phyloP scores from a whole-genome alignment of 495 filamentous ascomycete species.

The Gamarada debralockiae region DNA sequence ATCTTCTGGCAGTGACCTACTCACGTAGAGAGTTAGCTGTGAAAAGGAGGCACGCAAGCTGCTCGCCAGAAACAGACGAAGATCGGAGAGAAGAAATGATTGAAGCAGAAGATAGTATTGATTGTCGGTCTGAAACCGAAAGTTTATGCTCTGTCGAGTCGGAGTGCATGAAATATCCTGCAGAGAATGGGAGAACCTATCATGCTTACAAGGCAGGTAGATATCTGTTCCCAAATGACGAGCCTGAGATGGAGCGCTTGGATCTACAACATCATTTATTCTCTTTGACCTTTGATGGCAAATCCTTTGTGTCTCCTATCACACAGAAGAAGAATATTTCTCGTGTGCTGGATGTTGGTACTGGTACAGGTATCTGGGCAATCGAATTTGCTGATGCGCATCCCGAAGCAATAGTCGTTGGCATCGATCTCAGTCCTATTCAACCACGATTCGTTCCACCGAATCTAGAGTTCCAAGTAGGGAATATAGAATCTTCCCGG shows the following conservation, averaged over 20 bases:
- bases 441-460: slow-evolving; percentile 42
- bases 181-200: slow-evolving; percentile 31
- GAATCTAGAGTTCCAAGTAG: slow-evolving; percentile 32
- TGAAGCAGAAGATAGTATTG: too few relatives aligned
- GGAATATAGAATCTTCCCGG: slow-evolving; percentile 32
- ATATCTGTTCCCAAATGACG: not conserved
- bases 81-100: too few relatives aligned
- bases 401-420: slow-evolving; percentile 49
- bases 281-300: slow-evolving; percentile 34
- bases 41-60: too few relatives aligned
- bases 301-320: slow-evolving; percentile 50
- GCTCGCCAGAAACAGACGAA: too few relatives aligned
- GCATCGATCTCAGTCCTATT: slow-evolving; percentile 62
- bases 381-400: slow-evolving; percentile 49
- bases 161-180: slow-evolving; percentile 25
- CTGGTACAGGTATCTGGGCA: slow-evolving; percentile 62
- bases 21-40: too few relatives aligned
- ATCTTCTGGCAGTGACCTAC: too few relatives aligned
- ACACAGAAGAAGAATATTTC: slow-evolving; percentile 41
- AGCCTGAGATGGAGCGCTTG: slow-evolving; percentile 7
- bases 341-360: slow-evolving; percentile 58
- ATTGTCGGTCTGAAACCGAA: too few relatives aligned
- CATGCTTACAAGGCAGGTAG: slow-evolving; percentile 33
- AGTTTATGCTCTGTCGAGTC: too few relatives aligned
- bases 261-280: slow-evolving; percentile 48